A percentile compares a stretch with the other conserved stretches of the same genome.
phyloP scores from a whole-genome alignment of 352 stramenopile genomes.

The Thalassiosira mediterranea region DNA sequence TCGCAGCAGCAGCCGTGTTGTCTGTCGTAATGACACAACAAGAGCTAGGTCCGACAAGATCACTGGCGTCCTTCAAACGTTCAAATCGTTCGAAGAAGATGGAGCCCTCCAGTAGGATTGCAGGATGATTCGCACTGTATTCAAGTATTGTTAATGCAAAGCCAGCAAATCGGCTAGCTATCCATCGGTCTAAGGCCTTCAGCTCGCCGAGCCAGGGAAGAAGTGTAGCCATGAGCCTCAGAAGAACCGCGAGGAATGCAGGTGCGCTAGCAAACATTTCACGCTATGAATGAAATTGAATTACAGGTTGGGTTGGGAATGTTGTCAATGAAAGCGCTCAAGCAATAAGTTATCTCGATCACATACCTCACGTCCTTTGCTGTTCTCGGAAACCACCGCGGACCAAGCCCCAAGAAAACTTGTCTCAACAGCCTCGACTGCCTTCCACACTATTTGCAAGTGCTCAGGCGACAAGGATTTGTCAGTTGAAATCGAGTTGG shows the following conservation, averaged over 20 bases:
- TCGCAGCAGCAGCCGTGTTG: conserved; percentile 29
- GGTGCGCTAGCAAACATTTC: conserved; percentile 70
- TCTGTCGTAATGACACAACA: conserved; percentile 50
- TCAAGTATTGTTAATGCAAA: conserved; percentile 71
- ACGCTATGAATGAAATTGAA: conserved; percentile 28
- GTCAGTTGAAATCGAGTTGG: conserved; percentile 62
- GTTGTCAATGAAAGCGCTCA: background rate
- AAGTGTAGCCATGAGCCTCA: conserved; percentile 81
- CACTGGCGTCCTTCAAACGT: conserved; percentile 41
- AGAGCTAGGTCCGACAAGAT: conserved; percentile 28
- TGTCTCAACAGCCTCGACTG: conserved; percentile 72
- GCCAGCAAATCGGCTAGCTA: conserved; percentile 68
- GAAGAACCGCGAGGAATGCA: conserved; percentile 67
- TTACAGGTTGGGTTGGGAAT: conserved; percentile 3
- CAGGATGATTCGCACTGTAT: conserved; percentile 53
- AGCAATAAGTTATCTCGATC: background rate
- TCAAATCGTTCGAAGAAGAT: conserved; percentile 78
- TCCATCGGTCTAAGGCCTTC: conserved; percentile 49
- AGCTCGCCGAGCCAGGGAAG: conserved; percentile 63
- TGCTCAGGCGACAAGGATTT: conserved; percentile 49
- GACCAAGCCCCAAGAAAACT: conserved; percentile 77
- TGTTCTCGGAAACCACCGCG: conserved; percentile 66
- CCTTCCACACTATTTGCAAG: conserved; percentile 76
- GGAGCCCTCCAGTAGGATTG: conserved; percentile 68
- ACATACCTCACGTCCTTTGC: conserved; percentile 70